These are phyloP conservation scores for Podospora fimiseda DNA, from an alignment of 495 filamentous ascomycete genomes.

Conservation along the genomic window DNA sequence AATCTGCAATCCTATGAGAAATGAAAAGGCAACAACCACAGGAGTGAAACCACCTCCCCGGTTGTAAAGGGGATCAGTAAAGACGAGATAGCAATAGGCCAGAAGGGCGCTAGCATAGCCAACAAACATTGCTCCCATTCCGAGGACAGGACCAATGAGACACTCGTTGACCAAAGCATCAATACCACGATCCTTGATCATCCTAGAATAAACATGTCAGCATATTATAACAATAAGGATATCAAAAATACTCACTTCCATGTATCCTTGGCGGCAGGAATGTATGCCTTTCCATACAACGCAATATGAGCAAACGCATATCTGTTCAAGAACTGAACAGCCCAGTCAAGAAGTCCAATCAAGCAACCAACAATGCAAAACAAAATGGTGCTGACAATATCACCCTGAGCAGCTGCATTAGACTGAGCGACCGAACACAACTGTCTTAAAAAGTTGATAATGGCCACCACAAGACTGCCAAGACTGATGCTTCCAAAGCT, in stretches of 20 bases:
- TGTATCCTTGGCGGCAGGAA: conserved; percentile 79
- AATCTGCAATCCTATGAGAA: conserved; percentile 80
- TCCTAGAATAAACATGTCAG: conserved; percentile 30
- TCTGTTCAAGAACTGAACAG: conserved; percentile 68
- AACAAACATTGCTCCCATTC: conserved; percentile 77
- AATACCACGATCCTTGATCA: conserved; percentile 88
- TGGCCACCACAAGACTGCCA: conserved; percentile 76
- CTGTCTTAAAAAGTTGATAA: conserved; percentile 79
- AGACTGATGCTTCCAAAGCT: conserved; percentile 87
- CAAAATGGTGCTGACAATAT: conserved; percentile 57
- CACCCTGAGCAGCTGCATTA: conserved; percentile 57
- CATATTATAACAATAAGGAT: neutral
- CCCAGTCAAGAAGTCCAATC: conserved; percentile 76
- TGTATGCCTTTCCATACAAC: conserved; percentile 80
- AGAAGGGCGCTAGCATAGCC: conserved; percentile 75
- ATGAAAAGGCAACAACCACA: conserved; percentile 75
- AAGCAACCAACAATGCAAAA: conserved; percentile 70
- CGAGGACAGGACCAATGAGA: conserved; percentile 83
- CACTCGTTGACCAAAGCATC: conserved; percentile 88
- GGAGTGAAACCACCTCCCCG: conserved; percentile 48
- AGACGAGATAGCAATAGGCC: conserved; percentile 74
- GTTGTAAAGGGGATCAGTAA: conserved; percentile 75
- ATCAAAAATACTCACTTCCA: conserved; percentile 48
- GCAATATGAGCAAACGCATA: conserved; percentile 93
- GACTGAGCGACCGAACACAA: conserved; percentile 65